Evolutionary conservation across 306 rosid genomes (phyloP), one percentile per base, ranked within the genome.

Genomic region (Vigna reflexopilosa): DNA sequence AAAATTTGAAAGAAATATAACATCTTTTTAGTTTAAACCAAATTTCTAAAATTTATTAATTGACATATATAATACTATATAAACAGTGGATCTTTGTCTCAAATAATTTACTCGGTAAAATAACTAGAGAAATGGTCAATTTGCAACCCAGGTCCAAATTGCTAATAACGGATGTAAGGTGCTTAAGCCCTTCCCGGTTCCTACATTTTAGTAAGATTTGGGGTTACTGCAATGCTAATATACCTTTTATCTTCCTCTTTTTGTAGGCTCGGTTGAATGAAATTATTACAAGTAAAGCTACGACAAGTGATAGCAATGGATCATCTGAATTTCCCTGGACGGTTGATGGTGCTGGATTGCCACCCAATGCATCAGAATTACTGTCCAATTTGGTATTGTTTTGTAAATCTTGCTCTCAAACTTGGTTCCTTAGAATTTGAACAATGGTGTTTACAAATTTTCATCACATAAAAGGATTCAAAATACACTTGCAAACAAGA

Each of bases 261-360:
- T 55, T 85, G 79, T 86, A 95, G 98, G 90, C 89, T 81, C 87
- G 93, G 86, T 78, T 95, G 85, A 87, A 91, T 56, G 99, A 87
- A 80, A 91, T 88, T 70, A 85, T 95, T 45, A 91, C 90, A 76
- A 87, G 84, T 11, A 78, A 81, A 81, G 77, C 76, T 26, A 88
- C 83, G 85, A 77, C 75, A 12, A 68, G 28, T 62, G 86, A 84
- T 66, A 73, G 71, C 70, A 84, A 86, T 70, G 92, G 70, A 76
- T 80, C 90, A 54, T 28, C 73, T 34, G 86, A 90, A 85, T 83
- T 82, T 76, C 91, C 93, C 45, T 93, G 99, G 99, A 90, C 71
- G 88, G 80, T 79, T 76, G 99, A 95, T 80, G 99, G 99, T 85
- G 91, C 84, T 34, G 99, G 99, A 65, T 84, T 91, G 71, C 96